phyloP scores from a whole-genome alignment of 2,329 filamentous ascomycete genomes.

The Hymenoscyphus linearis region DNA sequence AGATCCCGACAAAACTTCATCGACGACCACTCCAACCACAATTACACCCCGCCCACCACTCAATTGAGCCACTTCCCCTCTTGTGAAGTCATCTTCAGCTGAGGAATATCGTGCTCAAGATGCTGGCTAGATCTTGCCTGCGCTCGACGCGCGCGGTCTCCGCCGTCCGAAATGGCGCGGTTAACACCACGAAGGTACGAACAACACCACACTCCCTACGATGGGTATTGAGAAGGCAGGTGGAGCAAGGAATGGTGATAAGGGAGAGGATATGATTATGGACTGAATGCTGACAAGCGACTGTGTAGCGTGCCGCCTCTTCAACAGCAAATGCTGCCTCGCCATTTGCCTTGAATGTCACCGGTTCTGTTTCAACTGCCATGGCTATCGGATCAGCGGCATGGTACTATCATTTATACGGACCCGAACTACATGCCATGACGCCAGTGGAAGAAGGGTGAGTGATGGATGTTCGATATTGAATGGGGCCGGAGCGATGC shows the following conservation, averaged over 20 bases:
- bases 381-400: slow-evolving; percentile 84
- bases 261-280: neutral
- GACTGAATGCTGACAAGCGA: slow-evolving; percentile 36
- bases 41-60: slow-evolving; percentile 23
- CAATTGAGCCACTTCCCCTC: slow-evolving; percentile 28
- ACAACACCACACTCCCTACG: slow-evolving; percentile 13
- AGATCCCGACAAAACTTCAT: slow-evolving; percentile 11
- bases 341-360: slow-evolving; percentile 77
- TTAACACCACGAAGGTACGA: slow-evolving; percentile 71
- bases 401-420: slow-evolving; percentile 98
- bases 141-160: slow-evolving; percentile 83
- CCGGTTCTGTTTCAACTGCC: slow-evolving; percentile 79
- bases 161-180: slow-evolving; percentile 67
- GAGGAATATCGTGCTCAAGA: slow-evolving; percentile 45
- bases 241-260: slow-evolving; percentile 14
- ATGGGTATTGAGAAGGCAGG: slow-evolving; percentile 15
- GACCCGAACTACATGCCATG: slow-evolving; percentile 79
- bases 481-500: slow-evolving; percentile 18
- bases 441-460: slow-evolving; percentile 97
- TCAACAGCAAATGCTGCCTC: slow-evolving; percentile 64
- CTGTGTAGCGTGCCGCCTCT: slow-evolving; percentile 58
- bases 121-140: slow-evolving; percentile 91
- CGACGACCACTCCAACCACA: slow-evolving; percentile 16
- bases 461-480: slow-evolving; percentile 38
- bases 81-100: slow-evolving; percentile 29